These are phyloP conservation scores for Hylodesmum podocarpum DNA, from an alignment of 306 rosid genomes.

Conservation along the genomic window DNA sequence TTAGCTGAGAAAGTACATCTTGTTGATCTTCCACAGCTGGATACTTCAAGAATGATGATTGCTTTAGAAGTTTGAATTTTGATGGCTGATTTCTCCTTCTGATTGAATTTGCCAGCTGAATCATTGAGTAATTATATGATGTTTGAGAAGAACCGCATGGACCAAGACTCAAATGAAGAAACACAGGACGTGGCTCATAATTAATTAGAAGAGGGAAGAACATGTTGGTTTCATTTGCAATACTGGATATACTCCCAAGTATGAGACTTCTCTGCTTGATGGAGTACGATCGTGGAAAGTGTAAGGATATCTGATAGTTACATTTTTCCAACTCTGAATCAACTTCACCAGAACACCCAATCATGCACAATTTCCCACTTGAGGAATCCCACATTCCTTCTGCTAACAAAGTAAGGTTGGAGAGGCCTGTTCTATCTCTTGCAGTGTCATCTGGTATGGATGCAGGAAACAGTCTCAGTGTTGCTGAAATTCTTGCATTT, in stretches of 20 bases:
- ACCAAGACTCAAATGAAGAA: not conserved
- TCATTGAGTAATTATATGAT: conserved; percentile 22
- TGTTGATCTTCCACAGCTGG: not conserved
- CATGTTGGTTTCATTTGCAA: not conserved
- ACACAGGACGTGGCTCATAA: not conserved
- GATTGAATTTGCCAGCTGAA: not conserved
- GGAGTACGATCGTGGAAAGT: not conserved
- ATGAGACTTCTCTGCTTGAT: conserved; percentile 21
- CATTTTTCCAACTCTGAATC: not conserved
- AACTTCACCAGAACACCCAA: conserved; percentile 6
- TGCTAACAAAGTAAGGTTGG: not conserved
- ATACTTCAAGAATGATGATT: conserved; percentile 18
- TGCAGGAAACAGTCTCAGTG: not conserved
- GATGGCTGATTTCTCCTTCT: conserved; percentile 9
- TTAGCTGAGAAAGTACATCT: not conserved
- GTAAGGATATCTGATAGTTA: not conserved
- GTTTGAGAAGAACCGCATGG: not conserved
- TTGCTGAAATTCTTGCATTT: conserved; percentile 7
- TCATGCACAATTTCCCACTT: conserved; percentile 24
- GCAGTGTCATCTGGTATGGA: not conserved
- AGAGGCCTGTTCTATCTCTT: conserved; percentile 2
- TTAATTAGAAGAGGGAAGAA: conserved; percentile 7
- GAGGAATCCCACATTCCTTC: conserved; percentile 27
- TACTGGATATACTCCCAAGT: not conserved
- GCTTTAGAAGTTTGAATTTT: conserved; percentile 2